Evolutionary conservation across 148 eudicot genomes (phyloP), one percentile per base, ranked within the genome.

Genomic region (Arbutus unedo): DNA sequence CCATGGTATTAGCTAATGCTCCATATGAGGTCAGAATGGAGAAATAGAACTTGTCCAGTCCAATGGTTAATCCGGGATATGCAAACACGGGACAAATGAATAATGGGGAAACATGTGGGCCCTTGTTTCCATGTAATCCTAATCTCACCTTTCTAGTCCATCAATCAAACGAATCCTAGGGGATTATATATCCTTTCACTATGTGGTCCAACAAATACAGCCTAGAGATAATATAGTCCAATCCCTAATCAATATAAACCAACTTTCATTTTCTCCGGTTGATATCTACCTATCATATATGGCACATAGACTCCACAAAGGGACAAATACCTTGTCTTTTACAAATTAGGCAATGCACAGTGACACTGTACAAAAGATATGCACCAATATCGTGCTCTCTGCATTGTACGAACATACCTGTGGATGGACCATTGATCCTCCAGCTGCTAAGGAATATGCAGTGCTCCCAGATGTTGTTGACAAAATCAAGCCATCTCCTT

Each of bases 401-500:
- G 38, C 25, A 23, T 21, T 66, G 45, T 15, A 21, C 38, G n/a
- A 44, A 87, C 90, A 71, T 85, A 96, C 99, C 94, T 94, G 99
- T 66, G 99, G 99, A 85, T 96, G 99, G 80, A 94, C 99, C 98
- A 96, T 93, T 50, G 99, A 96, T 75, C 99, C 99, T 71, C 99
- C 99, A 82, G 99, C 98, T 9, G 99, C 99, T 80, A 96, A 89
- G 77, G 99, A 96, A 88, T 96, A 96, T 23, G 99, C 99, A 49
- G 99, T 96, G 83, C 99, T 96, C 56, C 99, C 99, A 78, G 99
- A 96, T 18, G 99, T 93, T 21, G 98, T 96, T 50, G 98, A 94
- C 84, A 96, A 84, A 51, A 96, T 96, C 81, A 96, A 85, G 56
- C 99, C 99, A 77, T 96, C 99, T 56, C 99, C 99, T 92, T 96